Evolutionary conservation across 2,329 filamentous ascomycete species (phyloP), one percentile per base, ranked within the genome.

Genomic region (Diaporthe amygdali): DNA sequence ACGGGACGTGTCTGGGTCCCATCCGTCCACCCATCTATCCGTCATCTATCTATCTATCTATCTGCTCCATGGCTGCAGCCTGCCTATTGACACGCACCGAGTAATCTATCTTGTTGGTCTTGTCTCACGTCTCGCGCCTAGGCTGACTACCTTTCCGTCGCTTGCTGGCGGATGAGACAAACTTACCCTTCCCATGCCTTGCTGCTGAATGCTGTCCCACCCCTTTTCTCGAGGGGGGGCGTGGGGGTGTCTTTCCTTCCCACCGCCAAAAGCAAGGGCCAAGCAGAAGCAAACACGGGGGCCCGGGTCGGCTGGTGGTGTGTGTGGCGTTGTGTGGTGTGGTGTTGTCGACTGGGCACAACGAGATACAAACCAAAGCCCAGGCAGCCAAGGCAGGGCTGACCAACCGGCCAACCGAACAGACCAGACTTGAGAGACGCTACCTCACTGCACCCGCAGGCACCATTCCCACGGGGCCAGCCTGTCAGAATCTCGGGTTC

Each of bases 401-500:
- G 39, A 27, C 61, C 61, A 46, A 63, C 39, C 27, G 27, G 8
- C 41, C 56, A 12, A 30, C 34, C 61, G 41, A 30, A 27, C 37
- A 27, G 34, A 44, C 34, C 27, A 22, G 39, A 32, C 34, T 32
- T 52, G 63, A 27, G 46, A 49, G 2, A 47, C 15, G 41, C 32
- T 22, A 51, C 14, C 41, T 44, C 14, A 44, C 41, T 52, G 63
- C 46, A 25, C 27, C 32, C 51, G 51, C 41, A 59, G 54, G 39
- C n/a, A n/a, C 52, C 51, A 39, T 56, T 59, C 51, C 66, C 52
- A 68, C 52, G 69, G 56, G 55, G 55, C 56, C 69, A 71, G 68
- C 74, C 71, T 75, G 72, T 75, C 72, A 72, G 59, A 74, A 61
- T 30, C 66, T 66, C 76, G 77, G 77, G 76, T 78, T 79, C 78